Base-by-base conservation (phyloP, 1,284 basidiomycete species). In the Apiotrichum brassicae region DNA sequence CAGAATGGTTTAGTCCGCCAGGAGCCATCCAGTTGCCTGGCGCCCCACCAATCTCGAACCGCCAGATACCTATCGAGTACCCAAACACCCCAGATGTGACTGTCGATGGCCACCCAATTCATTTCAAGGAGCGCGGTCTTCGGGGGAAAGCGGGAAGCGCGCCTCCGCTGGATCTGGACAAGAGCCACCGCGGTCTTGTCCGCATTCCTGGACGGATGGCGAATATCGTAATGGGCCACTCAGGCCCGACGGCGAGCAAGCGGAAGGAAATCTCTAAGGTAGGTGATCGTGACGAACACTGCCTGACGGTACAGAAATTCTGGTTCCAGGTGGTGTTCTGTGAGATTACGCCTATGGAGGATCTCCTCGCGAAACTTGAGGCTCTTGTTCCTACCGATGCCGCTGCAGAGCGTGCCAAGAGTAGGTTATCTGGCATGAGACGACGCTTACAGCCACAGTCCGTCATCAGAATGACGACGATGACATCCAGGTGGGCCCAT, bases 121-220 rank as follows among this genome's bases (percentile, higher is more conserved):
- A 76, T 12, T 88, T 86, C 45, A 93, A 86, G 68, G 75, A 91
- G 59, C 89, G 91, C 65, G 93, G 93, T 2, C 75, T 97, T 62
- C 93, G 95, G 77, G 95, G 95, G 73, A 94, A 91, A 65, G 85
- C 91, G n/a, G 92, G 92, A 1, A 95, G 89, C 44, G 88, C 92
- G 1, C 90, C 92, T 18, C 92, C 92, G 1, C 85, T 91, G 11
- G 85, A 94, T 66, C 72, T 97, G 33, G 81, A 81, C 33, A 83
- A 81, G 67, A 66, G 54, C n/a, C 43, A 52, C 1, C 55, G 56
- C 8, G 58, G 78, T 43, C 72, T 84, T 7, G 76, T 80, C 49
- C 68, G 78, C 24, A 70, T 68, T 36, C 70, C 76, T 0, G 73
- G 70, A 18, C 72, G 78, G 23, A 71, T 76, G 51, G 90, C 88